Conservation (phyloP, 2,329 filamentous ascomycete genomes). For the Ceratocystis diversiconidia region DNA sequence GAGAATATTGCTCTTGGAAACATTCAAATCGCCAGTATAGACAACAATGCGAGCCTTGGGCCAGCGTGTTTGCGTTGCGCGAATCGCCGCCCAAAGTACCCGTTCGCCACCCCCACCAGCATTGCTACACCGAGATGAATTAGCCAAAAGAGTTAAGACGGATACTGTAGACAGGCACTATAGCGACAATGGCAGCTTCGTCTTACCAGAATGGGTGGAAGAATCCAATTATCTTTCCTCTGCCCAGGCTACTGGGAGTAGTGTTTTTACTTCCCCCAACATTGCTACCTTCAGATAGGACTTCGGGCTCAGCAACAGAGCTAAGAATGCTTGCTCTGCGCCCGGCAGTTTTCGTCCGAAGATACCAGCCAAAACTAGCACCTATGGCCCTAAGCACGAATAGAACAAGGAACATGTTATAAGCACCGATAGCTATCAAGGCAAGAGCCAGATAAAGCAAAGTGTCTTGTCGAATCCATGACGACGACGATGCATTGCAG, state of each 20-base stretch:
- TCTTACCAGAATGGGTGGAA: slow-evolving; percentile 92
- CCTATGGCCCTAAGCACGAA: slow-evolving; percentile 30
- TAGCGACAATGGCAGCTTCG: background rate
- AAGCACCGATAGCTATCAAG: slow-evolving; percentile 9
- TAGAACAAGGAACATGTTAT: slow-evolving; percentile 24
- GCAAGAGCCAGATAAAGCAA: slow-evolving; percentile 15
- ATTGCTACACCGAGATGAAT: slow-evolving; percentile 43
- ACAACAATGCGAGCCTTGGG: slow-evolving; percentile 80
- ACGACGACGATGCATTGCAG: slow-evolving; percentile 8
- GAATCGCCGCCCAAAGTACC: slow-evolving; percentile 90
- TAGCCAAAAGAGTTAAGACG: background rate
- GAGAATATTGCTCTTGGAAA: slow-evolving; percentile 66
- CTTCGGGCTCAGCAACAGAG: slow-evolving; percentile 26
- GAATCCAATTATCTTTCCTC: slow-evolving; percentile 71
- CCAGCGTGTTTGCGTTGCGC: slow-evolving; percentile 78
- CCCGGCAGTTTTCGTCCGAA: slow-evolving; percentile 49
- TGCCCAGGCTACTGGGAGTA: slow-evolving; percentile 44
- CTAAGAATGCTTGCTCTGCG: slow-evolving; percentile 44
- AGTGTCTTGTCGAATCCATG: background rate
- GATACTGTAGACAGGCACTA: background rate
- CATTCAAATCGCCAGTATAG: slow-evolving; percentile 90
- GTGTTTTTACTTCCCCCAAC: slow-evolving; percentile 54
- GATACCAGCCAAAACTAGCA: slow-evolving; percentile 41
- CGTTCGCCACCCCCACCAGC: slow-evolving; percentile 90
- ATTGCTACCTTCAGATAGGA: slow-evolving; percentile 33